Percentiles rank a stretch among this genome's conserved stretches.
Conservation (phyloP, 495 filamentous ascomycete genomes). For the Annulohypoxylon stygium region DNA sequence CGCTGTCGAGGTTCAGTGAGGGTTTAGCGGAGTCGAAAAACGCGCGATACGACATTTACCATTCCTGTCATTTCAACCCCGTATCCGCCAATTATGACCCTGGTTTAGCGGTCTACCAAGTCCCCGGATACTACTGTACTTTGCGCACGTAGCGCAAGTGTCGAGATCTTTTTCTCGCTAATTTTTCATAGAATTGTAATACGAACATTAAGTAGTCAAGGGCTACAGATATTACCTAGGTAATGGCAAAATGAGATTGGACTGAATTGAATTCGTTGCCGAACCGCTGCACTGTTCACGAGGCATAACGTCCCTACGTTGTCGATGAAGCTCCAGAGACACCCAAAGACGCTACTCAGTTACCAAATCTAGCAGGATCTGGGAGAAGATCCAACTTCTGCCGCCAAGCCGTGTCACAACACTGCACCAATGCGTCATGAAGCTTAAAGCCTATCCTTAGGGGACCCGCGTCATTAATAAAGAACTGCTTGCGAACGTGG, state of each 20-base stretch:
- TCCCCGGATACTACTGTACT: slow-evolving; percentile 19
- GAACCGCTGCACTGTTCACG: not conserved
- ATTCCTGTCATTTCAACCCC: slow-evolving; percentile 45
- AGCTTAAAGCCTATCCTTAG: slow-evolving; percentile 29
- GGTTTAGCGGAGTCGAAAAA: slow-evolving; percentile 39
- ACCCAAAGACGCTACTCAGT: not conserved
- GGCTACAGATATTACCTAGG: not conserved
- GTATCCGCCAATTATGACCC: slow-evolving; percentile 31
- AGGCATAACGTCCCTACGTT: not conserved
- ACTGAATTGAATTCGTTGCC: not conserved
- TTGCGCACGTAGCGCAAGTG: not conserved
- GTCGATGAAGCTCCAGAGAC: slow-evolving; percentile 18
- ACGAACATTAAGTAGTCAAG: not conserved
- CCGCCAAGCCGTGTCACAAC: slow-evolving; percentile 42
- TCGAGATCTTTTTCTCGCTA: not conserved
- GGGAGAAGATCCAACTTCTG: slow-evolving; percentile 29
- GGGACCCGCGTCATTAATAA: slow-evolving; percentile 20
- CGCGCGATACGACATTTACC: slow-evolving; percentile 41
- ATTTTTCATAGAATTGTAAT: not conserved
- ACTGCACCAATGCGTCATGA: slow-evolving; percentile 35
- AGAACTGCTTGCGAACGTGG: slow-evolving; percentile 24
- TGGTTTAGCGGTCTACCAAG: slow-evolving; percentile 32
- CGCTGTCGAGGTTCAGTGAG: slow-evolving; percentile 16
- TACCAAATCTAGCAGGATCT: slow-evolving; percentile 32
- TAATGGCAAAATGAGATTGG: not conserved